Evolutionary conservation across 2,329 filamentous ascomycete species (phyloP).

Genomic region (Biscogniauxia marginata): DNA sequence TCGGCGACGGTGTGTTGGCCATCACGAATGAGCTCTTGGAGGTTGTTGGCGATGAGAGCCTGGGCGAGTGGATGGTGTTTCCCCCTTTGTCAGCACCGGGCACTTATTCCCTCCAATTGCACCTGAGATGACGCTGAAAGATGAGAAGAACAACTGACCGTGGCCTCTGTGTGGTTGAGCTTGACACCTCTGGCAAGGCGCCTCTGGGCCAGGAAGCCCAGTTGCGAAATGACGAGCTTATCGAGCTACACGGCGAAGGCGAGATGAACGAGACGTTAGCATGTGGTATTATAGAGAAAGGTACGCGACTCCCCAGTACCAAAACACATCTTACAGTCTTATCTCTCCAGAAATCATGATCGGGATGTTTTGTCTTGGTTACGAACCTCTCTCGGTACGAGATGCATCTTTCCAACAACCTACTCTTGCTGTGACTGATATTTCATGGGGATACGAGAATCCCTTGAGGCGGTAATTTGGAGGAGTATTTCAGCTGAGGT

Average conservation of each 20-base stretch:
- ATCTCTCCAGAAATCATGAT: not conserved
- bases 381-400: constrained; percentile 36
- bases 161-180: constrained; percentile 87
- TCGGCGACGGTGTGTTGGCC: constrained; percentile 88
- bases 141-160: constrained; percentile 47
- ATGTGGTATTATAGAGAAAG: not conserved
- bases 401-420: constrained; percentile 28
- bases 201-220: constrained; percentile 83
- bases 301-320: not conserved
- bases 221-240: constrained; percentile 90
- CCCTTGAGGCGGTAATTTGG: not conserved
- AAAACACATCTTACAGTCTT: not conserved
- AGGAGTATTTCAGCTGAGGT: not conserved
- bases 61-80: constrained; percentile 28
- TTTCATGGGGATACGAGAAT: no score
- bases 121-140: not conserved
- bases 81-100: constrained; percentile 2
- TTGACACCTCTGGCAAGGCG: constrained; percentile 84
- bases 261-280: not conserved
- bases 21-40: constrained; percentile 98
- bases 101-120: not conserved
- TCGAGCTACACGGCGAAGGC: constrained; percentile 65
- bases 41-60: constrained; percentile 81
- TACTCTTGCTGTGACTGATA: not conserved
- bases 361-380: not conserved